Percentiles rank a stretch among this genome's conserved stretches.
These are phyloP conservation scores for Botrytis porri DNA, from an alignment of 2,329 filamentous ascomycete species.

Conservation along the genomic window DNA sequence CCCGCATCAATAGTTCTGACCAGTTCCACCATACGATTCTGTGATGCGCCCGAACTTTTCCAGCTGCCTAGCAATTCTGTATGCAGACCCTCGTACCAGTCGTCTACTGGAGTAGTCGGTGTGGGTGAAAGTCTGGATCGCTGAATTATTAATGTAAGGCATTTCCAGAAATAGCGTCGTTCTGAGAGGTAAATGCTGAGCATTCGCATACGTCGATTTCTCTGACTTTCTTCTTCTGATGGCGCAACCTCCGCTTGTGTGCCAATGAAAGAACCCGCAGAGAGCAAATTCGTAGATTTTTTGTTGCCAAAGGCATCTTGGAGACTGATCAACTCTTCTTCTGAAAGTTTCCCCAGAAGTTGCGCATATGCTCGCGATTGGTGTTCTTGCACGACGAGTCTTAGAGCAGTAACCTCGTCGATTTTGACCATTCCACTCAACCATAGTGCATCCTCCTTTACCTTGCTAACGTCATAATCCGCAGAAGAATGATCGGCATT, in stretches of 20 bases:
- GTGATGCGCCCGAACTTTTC: constrained; percentile 16
- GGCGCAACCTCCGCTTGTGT: constrained; percentile 45
- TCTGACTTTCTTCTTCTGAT: constrained; percentile 59
- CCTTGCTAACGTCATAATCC: constrained; percentile 69
- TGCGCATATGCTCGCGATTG: constrained; percentile 74
- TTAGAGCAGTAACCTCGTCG: constrained; percentile 77
- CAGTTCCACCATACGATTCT: constrained; percentile 37
- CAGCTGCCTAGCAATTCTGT: neutral
- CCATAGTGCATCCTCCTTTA: constrained; percentile 86
- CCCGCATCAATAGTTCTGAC: constrained; percentile 50
- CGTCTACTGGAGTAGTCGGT: neutral
- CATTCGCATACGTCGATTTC: constrained; percentile 63
- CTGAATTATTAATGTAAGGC: constrained; percentile 31
- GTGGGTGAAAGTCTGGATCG: constrained; percentile 3
- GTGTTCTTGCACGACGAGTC: constrained; percentile 78
- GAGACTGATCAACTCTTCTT: constrained; percentile 73
- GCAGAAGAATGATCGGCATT: constrained; percentile 70
- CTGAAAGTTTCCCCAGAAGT: constrained; percentile 68
- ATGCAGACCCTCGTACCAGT: constrained; percentile 13
- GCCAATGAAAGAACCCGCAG: constrained; percentile 40
- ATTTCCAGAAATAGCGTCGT: constrained; percentile 64
- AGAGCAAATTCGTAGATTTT: constrained; percentile 56
- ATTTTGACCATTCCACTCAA: constrained; percentile 74
- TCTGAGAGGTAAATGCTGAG: constrained; percentile 71
- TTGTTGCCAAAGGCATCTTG: constrained; percentile 69